phyloP scores from a whole-genome alignment of 345 rosid genomes.

The Litchi chinensis region DNA sequence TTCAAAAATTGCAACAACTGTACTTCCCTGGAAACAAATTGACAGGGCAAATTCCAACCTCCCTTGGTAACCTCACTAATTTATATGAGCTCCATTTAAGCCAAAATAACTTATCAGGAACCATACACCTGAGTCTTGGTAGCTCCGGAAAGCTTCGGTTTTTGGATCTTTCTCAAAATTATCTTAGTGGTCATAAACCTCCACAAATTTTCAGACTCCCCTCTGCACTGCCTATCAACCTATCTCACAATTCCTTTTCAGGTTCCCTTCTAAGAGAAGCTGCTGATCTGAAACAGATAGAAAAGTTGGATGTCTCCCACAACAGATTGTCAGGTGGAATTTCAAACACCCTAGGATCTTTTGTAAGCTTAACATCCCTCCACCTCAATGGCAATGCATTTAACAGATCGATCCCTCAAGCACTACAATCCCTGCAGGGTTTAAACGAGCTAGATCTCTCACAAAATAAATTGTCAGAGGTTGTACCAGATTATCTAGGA shows the following conservation, averaged over 20 bases:
- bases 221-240: conserved; percentile 16
- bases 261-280: conserved; percentile 17
- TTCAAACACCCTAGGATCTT: conserved; percentile 19
- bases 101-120: conserved; percentile 8
- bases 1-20: neutral
- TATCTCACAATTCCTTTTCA: conserved; percentile 20
- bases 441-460: conserved; percentile 26
- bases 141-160: conserved; percentile 1
- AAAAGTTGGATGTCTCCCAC: conserved; percentile 18
- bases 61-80: too few species aligned
- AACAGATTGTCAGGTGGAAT: conserved; percentile 30
- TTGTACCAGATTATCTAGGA: conserved; percentile 23
- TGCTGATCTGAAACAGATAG: conserved; percentile 19
- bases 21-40: conserved; percentile 17
- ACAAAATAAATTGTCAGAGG: conserved; percentile 26
- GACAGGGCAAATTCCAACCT: too few species aligned
- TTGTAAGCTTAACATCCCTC: conserved; percentile 6
- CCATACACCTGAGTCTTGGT: conserved; percentile 21
- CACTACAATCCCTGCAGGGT: conserved; percentile 22
- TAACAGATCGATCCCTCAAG: conserved; percentile 21
- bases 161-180: conserved; percentile 23
- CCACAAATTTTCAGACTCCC: conserved; percentile 18
- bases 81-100: too few species aligned
- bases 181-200: conserved; percentile 29
- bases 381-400: conserved; percentile 23